These are phyloP conservation scores for Echinosophora koreensis DNA, from an alignment of 306 rosid genomes.

Conservation along the genomic window DNA sequence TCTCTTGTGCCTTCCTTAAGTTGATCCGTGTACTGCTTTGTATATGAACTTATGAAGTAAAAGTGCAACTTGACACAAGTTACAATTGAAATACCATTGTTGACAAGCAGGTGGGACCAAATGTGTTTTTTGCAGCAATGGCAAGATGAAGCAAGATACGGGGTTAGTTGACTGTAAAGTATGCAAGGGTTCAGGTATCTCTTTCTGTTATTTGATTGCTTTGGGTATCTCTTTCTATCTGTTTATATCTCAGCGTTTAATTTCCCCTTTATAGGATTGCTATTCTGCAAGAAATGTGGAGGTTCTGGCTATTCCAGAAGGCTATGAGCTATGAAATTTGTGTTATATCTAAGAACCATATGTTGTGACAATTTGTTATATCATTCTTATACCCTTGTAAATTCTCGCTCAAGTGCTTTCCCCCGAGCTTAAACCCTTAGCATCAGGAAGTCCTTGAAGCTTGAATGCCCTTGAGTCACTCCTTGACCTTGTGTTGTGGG, in stretches of 20 bases:
- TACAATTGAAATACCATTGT: constrained; percentile 26
- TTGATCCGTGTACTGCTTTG: not conserved
- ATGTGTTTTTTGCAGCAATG: constrained; percentile 83
- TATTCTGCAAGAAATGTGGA: constrained; percentile 94
- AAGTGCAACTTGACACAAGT: constrained; percentile 10
- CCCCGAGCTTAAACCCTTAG: not conserved
- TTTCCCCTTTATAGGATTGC: constrained; percentile 68
- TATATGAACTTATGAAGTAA: not conserved
- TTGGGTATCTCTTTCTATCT: constrained; percentile 16
- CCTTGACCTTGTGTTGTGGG: too few species aligned
- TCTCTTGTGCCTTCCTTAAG: too few species aligned
- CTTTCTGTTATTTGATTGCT: constrained; percentile 28
- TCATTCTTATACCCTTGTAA: not conserved
- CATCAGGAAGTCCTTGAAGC: not conserved
- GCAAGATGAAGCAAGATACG: constrained; percentile 86
- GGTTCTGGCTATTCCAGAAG: constrained; percentile 98
- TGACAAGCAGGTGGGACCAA: constrained; percentile 86
- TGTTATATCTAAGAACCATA: constrained; percentile 29
- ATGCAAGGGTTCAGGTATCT: constrained; percentile 96
- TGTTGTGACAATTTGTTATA: constrained; percentile 40
- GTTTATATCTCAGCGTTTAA: constrained; percentile 34
- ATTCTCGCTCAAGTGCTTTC: not conserved
- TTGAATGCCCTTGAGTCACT: too few species aligned
- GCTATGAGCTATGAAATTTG: constrained; percentile 57
- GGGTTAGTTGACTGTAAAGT: constrained; percentile 86